Evolutionary conservation across 192 early-diverging fungal genomes (phyloP).

Genomic region (Rhizophagus sp.): DNA sequence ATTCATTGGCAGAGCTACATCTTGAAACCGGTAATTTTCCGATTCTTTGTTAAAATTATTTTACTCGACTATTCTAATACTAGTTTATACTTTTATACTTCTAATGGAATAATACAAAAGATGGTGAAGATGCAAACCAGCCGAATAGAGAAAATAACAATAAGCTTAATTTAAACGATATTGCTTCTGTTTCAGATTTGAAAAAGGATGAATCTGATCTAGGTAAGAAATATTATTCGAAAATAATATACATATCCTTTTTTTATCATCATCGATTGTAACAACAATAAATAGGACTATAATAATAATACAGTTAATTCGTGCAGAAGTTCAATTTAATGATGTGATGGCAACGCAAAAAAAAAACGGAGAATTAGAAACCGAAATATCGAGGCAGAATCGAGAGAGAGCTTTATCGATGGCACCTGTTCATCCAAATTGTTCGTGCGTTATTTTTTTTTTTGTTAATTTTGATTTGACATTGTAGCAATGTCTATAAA

Average conservation of each 20-base stretch:
- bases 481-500: neutral
- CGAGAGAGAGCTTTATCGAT: slow-evolving; percentile 3
- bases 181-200: neutral
- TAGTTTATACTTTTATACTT: neutral
- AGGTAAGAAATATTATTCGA: neutral
- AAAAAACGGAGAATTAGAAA: neutral
- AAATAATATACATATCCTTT: neutral
- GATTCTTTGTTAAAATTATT: neutral
- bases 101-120: neutral
- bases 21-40: neutral
- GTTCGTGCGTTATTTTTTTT: slow-evolving; percentile 21
- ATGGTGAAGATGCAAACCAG: neutral
- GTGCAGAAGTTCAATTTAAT: neutral
- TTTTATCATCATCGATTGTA: neutral
- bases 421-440: slow-evolving; percentile 5
- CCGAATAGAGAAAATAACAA: neutral
- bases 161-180: neutral
- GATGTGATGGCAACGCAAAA: neutral
- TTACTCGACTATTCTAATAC: neutral
- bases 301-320: slow-evolving; percentile 7
- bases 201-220: neutral
- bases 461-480: neutral
- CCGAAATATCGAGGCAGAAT: neutral
- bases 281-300: neutral
- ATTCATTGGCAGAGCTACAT: neutral